Evolutionary conservation across 257 asterid genomes (phyloP).

Genomic region (Solanum chiquidenum): DNA sequence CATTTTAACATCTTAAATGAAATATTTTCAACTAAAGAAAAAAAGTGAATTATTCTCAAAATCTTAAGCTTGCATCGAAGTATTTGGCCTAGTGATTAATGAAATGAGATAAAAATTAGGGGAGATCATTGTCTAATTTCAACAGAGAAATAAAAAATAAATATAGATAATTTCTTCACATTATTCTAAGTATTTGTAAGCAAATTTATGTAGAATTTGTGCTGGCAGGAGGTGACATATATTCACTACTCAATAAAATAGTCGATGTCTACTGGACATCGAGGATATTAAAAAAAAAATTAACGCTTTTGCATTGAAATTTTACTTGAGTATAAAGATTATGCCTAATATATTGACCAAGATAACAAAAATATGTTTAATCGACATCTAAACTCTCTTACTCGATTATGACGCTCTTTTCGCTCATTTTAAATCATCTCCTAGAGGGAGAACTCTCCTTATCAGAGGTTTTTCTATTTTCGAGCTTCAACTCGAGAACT

Average conservation of each 20-base stretch:
- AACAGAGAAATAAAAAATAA: not conserved
- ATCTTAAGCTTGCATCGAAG: not conserved
- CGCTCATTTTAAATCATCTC: not conserved
- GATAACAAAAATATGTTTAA: not conserved
- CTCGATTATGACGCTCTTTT: not conserved
- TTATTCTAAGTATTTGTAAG: not conserved
- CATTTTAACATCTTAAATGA: not conserved
- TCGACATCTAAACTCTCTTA: not conserved
- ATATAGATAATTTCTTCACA: not conserved
- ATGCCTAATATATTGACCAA: not conserved
- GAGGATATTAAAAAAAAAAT: not conserved
- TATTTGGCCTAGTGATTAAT: not conserved
- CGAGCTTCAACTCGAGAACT: not conserved
- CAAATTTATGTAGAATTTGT: not conserved
- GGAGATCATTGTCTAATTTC: not conserved
- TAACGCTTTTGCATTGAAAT: not conserved
- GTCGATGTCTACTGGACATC: not conserved
- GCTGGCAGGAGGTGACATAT: accelerated
- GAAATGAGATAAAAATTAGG: not conserved
- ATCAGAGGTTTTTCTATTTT: not conserved
- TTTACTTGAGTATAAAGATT: not conserved
- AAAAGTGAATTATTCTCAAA: not conserved
- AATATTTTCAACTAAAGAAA: not conserved
- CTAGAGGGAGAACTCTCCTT: not conserved
- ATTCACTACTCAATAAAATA: not conserved